Percentiles rank a stretch among this genome's conserved stretches.
Conservation (phyloP, 495 filamentous ascomycete genomes). For the Hypoxylon trugodes region DNA sequence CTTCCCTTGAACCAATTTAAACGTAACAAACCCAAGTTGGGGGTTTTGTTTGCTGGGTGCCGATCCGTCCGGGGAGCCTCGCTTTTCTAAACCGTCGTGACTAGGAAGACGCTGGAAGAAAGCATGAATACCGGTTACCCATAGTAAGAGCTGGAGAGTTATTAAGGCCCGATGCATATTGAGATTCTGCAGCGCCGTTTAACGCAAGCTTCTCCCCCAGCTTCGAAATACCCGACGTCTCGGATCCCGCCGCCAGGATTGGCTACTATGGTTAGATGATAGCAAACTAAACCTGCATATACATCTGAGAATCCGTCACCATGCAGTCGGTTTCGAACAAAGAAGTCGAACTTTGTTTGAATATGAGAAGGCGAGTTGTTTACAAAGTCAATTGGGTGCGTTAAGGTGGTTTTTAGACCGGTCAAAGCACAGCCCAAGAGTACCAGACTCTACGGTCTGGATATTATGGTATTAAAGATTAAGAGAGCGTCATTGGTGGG, state of each 20-base stretch:
- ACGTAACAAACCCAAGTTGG: constrained; percentile 39
- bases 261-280: constrained; percentile 13
- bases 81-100: constrained; percentile 5
- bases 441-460: constrained; percentile 49
- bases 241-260: constrained; percentile 8
- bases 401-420: constrained; percentile 22
- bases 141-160: constrained; percentile 53
- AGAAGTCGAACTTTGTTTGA: constrained; percentile 19
- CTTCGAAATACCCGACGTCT: constrained; percentile 12
- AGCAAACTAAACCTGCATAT: constrained; percentile 22
- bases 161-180: constrained; percentile 49
- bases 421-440: constrained; percentile 38
- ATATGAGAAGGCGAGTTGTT: constrained; percentile 6
- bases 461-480: constrained; percentile 51
- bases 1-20: constrained; percentile 37
- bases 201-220: constrained; percentile 21
- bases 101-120: constrained; percentile 48
- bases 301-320: constrained; percentile 27
- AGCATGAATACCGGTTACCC: constrained; percentile 48
- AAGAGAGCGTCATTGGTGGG: constrained; percentile 47
- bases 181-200: constrained; percentile 22
- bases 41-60: neutral
- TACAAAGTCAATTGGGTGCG: constrained; percentile 24
- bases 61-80: neutral
- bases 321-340: constrained; percentile 8